Evolutionary conservation across 148 eudicot genomes (phyloP).

Genomic region (Oxyria digyna): DNA sequence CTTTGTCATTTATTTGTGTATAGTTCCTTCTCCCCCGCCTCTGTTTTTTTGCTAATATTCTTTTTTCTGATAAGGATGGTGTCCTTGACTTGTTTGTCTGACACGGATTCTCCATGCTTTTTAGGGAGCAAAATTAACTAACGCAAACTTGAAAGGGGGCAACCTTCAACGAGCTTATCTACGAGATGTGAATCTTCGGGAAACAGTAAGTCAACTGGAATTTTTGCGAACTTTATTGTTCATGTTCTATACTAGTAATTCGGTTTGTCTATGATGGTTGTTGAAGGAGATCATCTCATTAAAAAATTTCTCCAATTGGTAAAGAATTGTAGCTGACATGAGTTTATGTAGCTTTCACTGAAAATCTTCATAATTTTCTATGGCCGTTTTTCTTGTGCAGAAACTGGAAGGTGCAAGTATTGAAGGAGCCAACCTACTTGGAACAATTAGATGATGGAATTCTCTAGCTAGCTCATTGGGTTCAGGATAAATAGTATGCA

Average conservation of each 20-base stretch:
- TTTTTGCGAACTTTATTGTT: background rate
- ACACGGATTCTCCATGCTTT: slow-evolving; percentile 6
- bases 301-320: background rate
- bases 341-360: too few species aligned
- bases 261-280: too few species aligned
- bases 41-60: too few species aligned
- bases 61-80: too few species aligned
- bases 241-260: background rate
- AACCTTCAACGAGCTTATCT: slow-evolving; percentile 94
- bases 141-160: slow-evolving; percentile 80
- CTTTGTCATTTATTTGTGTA: too few species aligned
- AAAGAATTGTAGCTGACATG: too few species aligned
- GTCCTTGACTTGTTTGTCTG: background rate
- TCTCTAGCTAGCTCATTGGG: background rate
- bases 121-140: slow-evolving; percentile 75
- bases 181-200: slow-evolving; percentile 80
- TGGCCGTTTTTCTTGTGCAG: slow-evolving; percentile 13
- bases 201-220: slow-evolving; percentile 49
- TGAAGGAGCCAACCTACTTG: slow-evolving; percentile 79
- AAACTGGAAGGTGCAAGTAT: slow-evolving; percentile 79
- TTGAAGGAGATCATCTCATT: background rate
- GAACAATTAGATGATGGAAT: slow-evolving; percentile 51
- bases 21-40: too few species aligned
- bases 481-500: too few species aligned
- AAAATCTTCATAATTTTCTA: background rate